Evolutionary conservation across 2,329 filamentous ascomycete genomes (phyloP), one percentile per base, ranked within the genome.

Genomic region (Pezicula carpinea): DNA sequence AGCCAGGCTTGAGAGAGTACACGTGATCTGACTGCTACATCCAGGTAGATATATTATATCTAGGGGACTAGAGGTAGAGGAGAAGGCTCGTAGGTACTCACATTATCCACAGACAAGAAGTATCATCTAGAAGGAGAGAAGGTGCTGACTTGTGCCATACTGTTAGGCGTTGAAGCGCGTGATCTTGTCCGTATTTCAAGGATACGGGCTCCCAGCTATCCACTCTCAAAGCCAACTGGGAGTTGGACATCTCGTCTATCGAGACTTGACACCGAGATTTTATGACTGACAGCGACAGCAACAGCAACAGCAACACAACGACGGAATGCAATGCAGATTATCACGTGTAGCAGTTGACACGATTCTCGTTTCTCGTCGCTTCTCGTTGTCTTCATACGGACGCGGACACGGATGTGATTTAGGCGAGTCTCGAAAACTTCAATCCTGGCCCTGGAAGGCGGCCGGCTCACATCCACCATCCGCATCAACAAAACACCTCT

Each of bases 361-460:
- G 26, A 29, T 29, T 29, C 26, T 29, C 8, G 26, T 29, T 29
- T n/a, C n/a, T n/a, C n/a, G n/a, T n/a, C n/a, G n/a, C n/a, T n/a
- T n/a, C n/a, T n/a, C n/a, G n/a, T n/a, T n/a, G n/a, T n/a, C n/a
- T n/a, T n/a, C n/a, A 29, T n/a, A 14, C 44, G 44, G 39, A 32
- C 6, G 26, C 45, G 45, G 45, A 43, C 14, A 21, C 44, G 38
- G 44, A 47, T 35, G 17, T 13, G 33, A 15, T 17, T 35, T 35
- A 35, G 33, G 33, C 33, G 33, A 35, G 33, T 15, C 4, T 19
- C 8, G 33, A 15, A 35, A 35, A 35, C n/a, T n/a, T n/a, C n/a
- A n/a, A 35, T 35, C 33, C 14, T 3, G 14, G n/a, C 29, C n/a
- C n/a, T n/a, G 10, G 11, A 15, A 15, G 18, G 7, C 33, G n/a